phyloP scores from a whole-genome alignment of 1,139 yeast species.

The Hansenula lynferdii region DNA sequence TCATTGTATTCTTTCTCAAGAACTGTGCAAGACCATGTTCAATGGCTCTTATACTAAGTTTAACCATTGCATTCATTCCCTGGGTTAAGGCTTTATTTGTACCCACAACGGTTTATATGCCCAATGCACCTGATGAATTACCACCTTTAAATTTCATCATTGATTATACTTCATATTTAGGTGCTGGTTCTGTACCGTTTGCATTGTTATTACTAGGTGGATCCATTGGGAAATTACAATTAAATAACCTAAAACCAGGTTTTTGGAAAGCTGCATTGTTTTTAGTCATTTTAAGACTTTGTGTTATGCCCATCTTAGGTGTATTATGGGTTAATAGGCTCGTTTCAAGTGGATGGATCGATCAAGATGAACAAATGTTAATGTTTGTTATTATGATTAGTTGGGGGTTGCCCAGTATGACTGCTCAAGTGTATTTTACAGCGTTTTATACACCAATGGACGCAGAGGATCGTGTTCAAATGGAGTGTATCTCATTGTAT shows the following conservation, averaged over 20 bases:
- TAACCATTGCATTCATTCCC: conserved; percentile 75
- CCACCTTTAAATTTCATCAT: conserved; percentile 84
- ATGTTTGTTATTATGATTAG: conserved; percentile 66
- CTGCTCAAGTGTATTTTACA: conserved; percentile 64
- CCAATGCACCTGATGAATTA: conserved; percentile 71
- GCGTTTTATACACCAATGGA: conserved; percentile 67
- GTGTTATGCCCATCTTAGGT: conserved; percentile 57
- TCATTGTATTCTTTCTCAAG: conserved; percentile 26
- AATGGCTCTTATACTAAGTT: conserved; percentile 53
- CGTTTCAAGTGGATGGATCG: conserved; percentile 44
- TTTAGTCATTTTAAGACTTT: conserved; percentile 42
- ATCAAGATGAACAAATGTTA: conserved; percentile 49
- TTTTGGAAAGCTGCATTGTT: conserved; percentile 59
- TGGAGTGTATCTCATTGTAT: conserved; percentile 66
- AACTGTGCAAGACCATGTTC: conserved; percentile 73
- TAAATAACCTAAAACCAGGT: conserved; percentile 57
- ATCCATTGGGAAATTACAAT: conserved; percentile 66
- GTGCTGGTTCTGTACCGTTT: conserved; percentile 83
- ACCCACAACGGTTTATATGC: conserved; percentile 33
- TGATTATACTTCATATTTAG: conserved; percentile 74
- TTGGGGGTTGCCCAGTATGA: conserved; percentile 68
- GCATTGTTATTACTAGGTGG: conserved; percentile 81
- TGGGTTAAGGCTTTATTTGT: conserved; percentile 82
- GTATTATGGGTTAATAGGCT: conserved; percentile 49
- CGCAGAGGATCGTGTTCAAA: conserved; percentile 53